Evolutionary conservation across 164 flowering plant species (phyloP).

Genomic region (Buxus sempervirens): DNA sequence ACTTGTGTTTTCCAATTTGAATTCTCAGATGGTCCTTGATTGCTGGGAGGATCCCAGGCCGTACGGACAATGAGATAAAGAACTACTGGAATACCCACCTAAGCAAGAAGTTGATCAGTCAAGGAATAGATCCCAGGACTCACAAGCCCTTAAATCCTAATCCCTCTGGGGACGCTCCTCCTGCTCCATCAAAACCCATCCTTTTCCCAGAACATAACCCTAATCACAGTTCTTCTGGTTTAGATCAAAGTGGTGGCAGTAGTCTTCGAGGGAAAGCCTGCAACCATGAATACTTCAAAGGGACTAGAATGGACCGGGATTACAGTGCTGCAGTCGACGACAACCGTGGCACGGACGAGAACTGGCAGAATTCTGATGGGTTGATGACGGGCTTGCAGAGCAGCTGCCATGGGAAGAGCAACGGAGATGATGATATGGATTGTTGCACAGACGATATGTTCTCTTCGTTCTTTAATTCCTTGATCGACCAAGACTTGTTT

Average conservation of each 20-base stretch:
- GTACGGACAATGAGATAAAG: slow-evolving; percentile 75
- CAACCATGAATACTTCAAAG: not conserved
- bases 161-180: not conserved
- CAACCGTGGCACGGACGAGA: not conserved
- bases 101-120: slow-evolving; percentile 62
- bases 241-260: too few species aligned
- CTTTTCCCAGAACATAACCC: slow-evolving; percentile 10
- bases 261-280: too few species aligned
- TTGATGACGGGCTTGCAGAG: not conserved
- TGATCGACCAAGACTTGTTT: slow-evolving; percentile 44
- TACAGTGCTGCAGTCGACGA: not conserved
- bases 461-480: slow-evolving; percentile 55
- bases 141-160: slow-evolving; percentile 49
- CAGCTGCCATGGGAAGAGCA: not conserved
- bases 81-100: slow-evolving; percentile 79
- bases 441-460: slow-evolving; percentile 43
- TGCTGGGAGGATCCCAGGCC: slow-evolving; percentile 71
- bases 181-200: not conserved
- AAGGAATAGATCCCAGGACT: slow-evolving; percentile 70
- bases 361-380: slow-evolving; percentile 7
- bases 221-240: slow-evolving; percentile 5
- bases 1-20: not conserved
- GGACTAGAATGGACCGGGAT: slow-evolving; percentile 3
- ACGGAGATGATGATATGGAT: slow-evolving; percentile 26
- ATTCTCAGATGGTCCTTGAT: slow-evolving; percentile 64